These are phyloP conservation scores for Yarrowia yakushimensis DNA, from an alignment of 805 yeast species.

Conservation along the genomic window DNA sequence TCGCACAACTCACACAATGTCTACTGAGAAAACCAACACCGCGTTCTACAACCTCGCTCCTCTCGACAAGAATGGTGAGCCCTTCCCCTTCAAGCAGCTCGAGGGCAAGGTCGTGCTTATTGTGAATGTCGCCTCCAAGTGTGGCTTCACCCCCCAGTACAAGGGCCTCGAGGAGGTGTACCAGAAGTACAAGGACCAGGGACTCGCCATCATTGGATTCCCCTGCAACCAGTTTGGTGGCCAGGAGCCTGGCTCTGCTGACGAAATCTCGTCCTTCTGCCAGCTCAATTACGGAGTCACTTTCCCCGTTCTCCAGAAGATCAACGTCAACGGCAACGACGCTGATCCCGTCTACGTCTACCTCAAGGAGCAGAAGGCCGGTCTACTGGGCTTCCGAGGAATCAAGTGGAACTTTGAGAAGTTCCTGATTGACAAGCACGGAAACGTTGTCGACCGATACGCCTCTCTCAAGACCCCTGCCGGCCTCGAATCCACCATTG, in stretches of 20 bases:
- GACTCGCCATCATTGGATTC: conserved; percentile 71
- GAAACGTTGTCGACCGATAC: conserved; percentile 58
- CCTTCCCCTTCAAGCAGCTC: conserved; percentile 56
- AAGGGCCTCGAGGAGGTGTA: conserved; percentile 65
- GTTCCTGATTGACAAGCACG: conserved; percentile 57
- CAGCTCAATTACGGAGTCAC: conserved; percentile 80
- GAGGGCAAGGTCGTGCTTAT: conserved; percentile 78
- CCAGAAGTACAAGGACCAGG: conserved; percentile 58
- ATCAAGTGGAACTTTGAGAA: conserved; percentile 81
- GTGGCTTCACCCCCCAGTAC: conserved; percentile 76
- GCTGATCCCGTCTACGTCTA: conserved; percentile 77
- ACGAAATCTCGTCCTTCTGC: conserved; percentile 73
- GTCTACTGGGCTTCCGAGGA: conserved; percentile 63
- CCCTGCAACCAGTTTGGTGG: conserved; percentile 89
- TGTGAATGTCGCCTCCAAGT: conserved; percentile 86
- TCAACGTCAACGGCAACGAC: conserved; percentile 82
- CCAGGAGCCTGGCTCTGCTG: conserved; percentile 68
- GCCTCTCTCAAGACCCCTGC: conserved; percentile 68
- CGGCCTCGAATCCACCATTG: conserved; percentile 55
- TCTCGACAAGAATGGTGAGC: conserved; percentile 55
- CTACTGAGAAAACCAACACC: conserved; percentile 32
- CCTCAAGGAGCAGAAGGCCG: conserved; percentile 63
- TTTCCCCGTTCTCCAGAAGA: conserved; percentile 82
- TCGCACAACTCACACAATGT: not conserved
- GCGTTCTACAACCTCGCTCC: conserved; percentile 66